These are phyloP conservation scores for Setaria viridis DNA, from an alignment of 202 grass and related monocot genomes.

Conservation along the genomic window DNA sequence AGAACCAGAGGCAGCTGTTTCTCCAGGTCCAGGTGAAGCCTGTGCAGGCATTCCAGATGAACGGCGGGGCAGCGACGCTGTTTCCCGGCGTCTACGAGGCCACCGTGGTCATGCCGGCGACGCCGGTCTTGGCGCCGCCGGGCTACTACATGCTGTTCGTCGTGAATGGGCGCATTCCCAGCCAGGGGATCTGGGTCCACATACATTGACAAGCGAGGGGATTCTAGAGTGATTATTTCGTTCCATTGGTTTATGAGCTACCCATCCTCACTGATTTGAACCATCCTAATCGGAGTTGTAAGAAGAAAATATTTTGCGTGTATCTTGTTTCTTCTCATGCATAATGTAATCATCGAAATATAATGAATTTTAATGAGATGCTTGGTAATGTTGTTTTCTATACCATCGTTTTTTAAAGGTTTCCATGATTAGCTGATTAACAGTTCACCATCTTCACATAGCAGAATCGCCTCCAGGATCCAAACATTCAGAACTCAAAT, in stretches of 20 bases:
- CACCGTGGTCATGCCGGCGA: slow-evolving; percentile 45
- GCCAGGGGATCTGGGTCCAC: slow-evolving; percentile 72
- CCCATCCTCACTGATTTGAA: neutral
- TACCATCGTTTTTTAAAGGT: neutral
- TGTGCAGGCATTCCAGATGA: neutral
- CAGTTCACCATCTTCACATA: neutral
- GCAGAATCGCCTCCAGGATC: neutral
- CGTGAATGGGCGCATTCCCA: slow-evolving; percentile 64
- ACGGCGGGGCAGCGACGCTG: neutral
- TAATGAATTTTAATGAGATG: neutral
- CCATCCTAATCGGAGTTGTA: neutral
- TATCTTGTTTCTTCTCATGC: neutral
- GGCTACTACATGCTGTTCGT: slow-evolving; percentile 91
- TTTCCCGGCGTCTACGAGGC: slow-evolving; percentile 29
- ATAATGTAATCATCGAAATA: neutral
- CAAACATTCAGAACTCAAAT: neutral
- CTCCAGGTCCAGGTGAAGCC: slow-evolving; percentile 32
- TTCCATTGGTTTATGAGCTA: neutral
- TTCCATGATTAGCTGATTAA: neutral
- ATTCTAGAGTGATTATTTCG: neutral
- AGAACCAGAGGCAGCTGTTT: slow-evolving; percentile 76
- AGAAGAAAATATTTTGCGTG: neutral
- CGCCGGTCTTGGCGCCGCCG: slow-evolving; percentile 54
- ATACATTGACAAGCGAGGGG: slow-evolving; percentile 37
- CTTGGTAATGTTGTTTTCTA: neutral